phyloP scores from a whole-genome alignment of 2,329 filamentous ascomycete species.

The Beauveria sp. region DNA sequence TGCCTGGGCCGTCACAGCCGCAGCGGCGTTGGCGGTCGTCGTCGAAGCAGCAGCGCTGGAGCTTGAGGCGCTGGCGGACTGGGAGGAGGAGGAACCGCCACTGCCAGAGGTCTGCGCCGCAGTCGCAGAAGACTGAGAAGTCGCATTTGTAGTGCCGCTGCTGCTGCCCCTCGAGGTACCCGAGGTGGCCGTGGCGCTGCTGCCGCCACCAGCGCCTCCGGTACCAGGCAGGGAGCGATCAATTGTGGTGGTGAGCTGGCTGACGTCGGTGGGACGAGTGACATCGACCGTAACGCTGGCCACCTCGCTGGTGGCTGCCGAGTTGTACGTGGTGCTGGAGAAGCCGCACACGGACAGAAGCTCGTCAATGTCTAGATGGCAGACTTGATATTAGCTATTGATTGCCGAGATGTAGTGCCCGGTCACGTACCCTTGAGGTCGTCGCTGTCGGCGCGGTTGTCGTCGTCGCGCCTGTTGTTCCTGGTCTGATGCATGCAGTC shows the following conservation, averaged over 20 bases:
- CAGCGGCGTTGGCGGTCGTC: background rate
- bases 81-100: too few species aligned
- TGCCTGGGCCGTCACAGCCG: background rate
- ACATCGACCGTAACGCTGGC: constrained; percentile 25
- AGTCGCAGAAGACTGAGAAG: background rate
- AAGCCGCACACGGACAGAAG: constrained; percentile 6
- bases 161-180: background rate
- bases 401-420: background rate
- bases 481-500: constrained; percentile 2
- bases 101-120: background rate
- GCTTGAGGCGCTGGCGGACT: background rate
- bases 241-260: constrained; percentile 29
- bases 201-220: background rate
- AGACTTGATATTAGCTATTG: background rate
- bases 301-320: constrained; percentile 18
- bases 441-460: background rate
- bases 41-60: background rate
- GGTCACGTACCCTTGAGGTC: background rate
- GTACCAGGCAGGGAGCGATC: background rate
- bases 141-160: background rate
- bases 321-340: constrained; percentile 3
- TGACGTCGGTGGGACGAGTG: constrained; percentile 23
- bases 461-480: background rate
- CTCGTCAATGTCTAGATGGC: background rate
- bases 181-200: background rate